Conservation (phyloP, 495 filamentous ascomycete species). For the Penicillium ucsense region DNA sequence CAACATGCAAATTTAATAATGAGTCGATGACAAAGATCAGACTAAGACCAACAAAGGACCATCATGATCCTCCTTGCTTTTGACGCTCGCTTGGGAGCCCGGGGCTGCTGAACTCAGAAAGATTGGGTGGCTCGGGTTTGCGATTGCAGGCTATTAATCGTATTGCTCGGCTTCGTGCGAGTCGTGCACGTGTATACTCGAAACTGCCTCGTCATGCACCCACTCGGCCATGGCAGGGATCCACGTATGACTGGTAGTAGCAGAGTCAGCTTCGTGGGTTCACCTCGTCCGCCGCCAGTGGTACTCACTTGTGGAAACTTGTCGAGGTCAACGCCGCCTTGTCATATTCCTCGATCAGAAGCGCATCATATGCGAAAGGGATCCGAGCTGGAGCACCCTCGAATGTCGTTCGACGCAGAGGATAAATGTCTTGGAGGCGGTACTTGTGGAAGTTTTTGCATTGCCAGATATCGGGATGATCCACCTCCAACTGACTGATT, state of each 20-base stretch:
- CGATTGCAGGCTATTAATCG: slow-evolving; percentile 9
- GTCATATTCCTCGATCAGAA: slow-evolving; percentile 52
- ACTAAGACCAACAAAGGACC: too few relatives aligned
- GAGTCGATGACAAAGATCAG: too few relatives aligned
- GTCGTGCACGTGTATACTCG: slow-evolving; percentile 2
- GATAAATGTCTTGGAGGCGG: slow-evolving; percentile 40
- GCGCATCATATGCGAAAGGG: slow-evolving; percentile 49
- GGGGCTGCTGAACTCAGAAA: too few relatives aligned
- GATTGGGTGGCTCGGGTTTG: too few relatives aligned
- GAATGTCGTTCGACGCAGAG: slow-evolving; percentile 46
- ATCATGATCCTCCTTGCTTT: too few relatives aligned
- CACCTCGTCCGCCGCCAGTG: not conserved
- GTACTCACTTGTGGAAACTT: slow-evolving; percentile 44
- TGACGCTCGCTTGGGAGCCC: too few relatives aligned
- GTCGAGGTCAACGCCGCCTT: slow-evolving; percentile 40
- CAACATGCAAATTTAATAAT: too few relatives aligned
- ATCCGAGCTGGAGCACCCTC: slow-evolving; percentile 53
- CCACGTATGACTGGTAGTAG: slow-evolving; percentile 24
- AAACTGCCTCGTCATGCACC: slow-evolving; percentile 18
- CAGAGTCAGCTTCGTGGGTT: slow-evolving; percentile 3
- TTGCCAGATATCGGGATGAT: slow-evolving; percentile 56
- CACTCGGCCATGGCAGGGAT: slow-evolving; percentile 21
- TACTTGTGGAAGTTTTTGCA: slow-evolving; percentile 81
- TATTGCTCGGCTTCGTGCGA: slow-evolving; percentile 15
- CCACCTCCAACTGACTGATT: slow-evolving; percentile 55